These are phyloP conservation scores for Lonicera japonica DNA, from an alignment of 129 eudicot genomes.

Conservation along the genomic window DNA sequence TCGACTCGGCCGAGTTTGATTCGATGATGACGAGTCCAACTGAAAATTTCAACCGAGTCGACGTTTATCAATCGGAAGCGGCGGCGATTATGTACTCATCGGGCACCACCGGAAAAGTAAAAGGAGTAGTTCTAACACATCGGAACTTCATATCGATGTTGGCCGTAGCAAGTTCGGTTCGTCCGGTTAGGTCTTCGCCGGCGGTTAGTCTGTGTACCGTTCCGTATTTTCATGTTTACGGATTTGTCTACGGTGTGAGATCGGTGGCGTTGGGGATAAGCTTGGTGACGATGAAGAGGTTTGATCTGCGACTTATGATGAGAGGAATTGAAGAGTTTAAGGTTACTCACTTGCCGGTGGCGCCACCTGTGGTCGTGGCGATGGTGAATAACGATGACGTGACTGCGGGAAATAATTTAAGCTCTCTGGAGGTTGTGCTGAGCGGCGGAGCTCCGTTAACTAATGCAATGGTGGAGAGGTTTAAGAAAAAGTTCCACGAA, in stretches of 20 bases:
- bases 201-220: constrained; percentile 38
- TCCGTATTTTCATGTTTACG: constrained; percentile 61
- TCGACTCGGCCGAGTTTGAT: constrained; percentile 43
- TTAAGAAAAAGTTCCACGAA: constrained; percentile 28
- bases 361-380: constrained; percentile 54
- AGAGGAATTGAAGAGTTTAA: constrained; percentile 39
- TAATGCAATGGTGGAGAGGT: constrained; percentile 29
- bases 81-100: constrained; percentile 68
- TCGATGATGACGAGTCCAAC: constrained; percentile 6
- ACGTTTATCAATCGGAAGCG: constrained; percentile 33
- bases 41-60: background rate
- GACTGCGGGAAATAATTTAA: constrained; percentile 19
- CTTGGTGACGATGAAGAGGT: constrained; percentile 31
- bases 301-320: constrained; percentile 25
- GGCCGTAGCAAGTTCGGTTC: constrained; percentile 21
- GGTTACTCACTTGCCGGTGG: constrained; percentile 44
- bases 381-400: constrained; percentile 23
- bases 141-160: constrained; percentile 42
- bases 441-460: constrained; percentile 54
- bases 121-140: constrained; percentile 57
- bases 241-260: constrained; percentile 27
- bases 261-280: constrained; percentile 37
- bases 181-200: constrained; percentile 28
- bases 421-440: constrained; percentile 33
- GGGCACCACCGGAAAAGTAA: constrained; percentile 61